Evolutionary conservation across 805 yeast species (phyloP).

Genomic region (Candida gorgasii): DNA sequence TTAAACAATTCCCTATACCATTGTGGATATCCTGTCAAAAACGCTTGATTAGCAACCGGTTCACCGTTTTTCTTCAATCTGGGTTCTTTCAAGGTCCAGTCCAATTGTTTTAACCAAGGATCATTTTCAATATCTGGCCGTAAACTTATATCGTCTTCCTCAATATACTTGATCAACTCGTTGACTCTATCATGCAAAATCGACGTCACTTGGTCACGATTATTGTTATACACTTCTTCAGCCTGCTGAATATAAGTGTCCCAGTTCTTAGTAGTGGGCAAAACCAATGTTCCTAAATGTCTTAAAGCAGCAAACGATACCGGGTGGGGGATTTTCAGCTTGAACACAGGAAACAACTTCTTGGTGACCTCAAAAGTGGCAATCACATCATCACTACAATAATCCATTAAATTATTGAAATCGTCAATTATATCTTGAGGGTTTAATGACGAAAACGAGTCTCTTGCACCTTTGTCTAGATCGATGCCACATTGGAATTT

Average conservation of each 20-base stretch:
- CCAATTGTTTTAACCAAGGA: conserved; percentile 88
- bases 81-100: conserved; percentile 73
- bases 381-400: conserved; percentile 84
- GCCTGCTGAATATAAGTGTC: conserved; percentile 64
- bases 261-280: conserved; percentile 83
- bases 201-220: conserved; percentile 54
- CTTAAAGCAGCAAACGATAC: conserved; percentile 87
- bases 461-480: conserved; percentile 68
- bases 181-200: conserved; percentile 62
- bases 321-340: conserved; percentile 81
- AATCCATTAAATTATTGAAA: conserved; percentile 63
- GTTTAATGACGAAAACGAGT: conserved; percentile 57
- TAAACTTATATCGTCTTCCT: conserved; percentile 27
- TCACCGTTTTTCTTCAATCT: conserved; percentile 66
- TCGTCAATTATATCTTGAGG: conserved; percentile 54
- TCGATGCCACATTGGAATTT: conserved; percentile 69
- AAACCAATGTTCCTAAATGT: conserved; percentile 67
- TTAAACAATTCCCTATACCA: conserved; percentile 76
- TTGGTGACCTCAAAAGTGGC: conserved; percentile 71
- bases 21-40: conserved; percentile 85
- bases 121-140: conserved; percentile 51
- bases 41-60: conserved; percentile 69
- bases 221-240: conserved; percentile 64
- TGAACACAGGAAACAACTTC: conserved; percentile 69
- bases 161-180: conserved; percentile 48